These are phyloP conservation scores for Aphanomyces euteiches DNA, from an alignment of 352 stramenopile genomes.

Conservation along the genomic window DNA sequence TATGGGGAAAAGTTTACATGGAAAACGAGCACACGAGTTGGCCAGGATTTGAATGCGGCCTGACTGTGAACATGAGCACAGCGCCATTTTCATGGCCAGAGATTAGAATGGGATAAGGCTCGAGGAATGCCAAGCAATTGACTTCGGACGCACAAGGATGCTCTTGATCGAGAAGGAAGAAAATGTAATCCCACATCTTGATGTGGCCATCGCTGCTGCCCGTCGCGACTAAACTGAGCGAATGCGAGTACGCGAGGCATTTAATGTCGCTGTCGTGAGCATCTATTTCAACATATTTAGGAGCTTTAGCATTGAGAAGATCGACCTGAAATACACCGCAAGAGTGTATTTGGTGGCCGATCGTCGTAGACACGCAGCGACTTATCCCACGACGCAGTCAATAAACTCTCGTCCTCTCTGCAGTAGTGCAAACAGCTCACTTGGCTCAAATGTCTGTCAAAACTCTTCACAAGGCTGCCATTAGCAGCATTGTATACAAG, in stretches of 20 bases:
- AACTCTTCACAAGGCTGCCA: slow-evolving; percentile 57
- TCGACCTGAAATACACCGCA: slow-evolving; percentile 45
- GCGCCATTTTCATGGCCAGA: slow-evolving; percentile 68
- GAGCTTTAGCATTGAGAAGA: not conserved
- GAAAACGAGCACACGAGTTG: slow-evolving; percentile 32
- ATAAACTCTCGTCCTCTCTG: slow-evolving; percentile 66
- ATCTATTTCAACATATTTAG: slow-evolving; percentile 34
- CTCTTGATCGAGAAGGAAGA: slow-evolving; percentile 69
- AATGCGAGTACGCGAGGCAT: slow-evolving; percentile 68
- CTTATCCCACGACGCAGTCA: slow-evolving; percentile 72
- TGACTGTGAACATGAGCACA: slow-evolving; percentile 57
- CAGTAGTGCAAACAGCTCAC: slow-evolving; percentile 68
- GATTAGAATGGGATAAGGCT: slow-evolving; percentile 66
- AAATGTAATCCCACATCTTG: slow-evolving; percentile 86
- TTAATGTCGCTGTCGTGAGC: slow-evolving; percentile 76
- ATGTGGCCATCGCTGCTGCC: slow-evolving; percentile 56
- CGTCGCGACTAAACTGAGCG: slow-evolving; percentile 59
- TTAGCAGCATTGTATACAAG: slow-evolving; percentile 77
- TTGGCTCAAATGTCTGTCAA: slow-evolving; percentile 56
- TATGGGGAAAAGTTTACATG: too few species aligned
- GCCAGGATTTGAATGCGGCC: slow-evolving; percentile 43
- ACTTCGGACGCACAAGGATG: slow-evolving; percentile 46
- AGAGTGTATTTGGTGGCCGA: slow-evolving; percentile 49
- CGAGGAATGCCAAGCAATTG: slow-evolving; percentile 62
- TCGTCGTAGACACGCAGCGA: slow-evolving; percentile 73